A percentile compares a stretch with the other conserved stretches of the same genome.
phyloP scores from a whole-genome alignment of 169 alveolate genomes.

The Plasmodium vinckei region DNA sequence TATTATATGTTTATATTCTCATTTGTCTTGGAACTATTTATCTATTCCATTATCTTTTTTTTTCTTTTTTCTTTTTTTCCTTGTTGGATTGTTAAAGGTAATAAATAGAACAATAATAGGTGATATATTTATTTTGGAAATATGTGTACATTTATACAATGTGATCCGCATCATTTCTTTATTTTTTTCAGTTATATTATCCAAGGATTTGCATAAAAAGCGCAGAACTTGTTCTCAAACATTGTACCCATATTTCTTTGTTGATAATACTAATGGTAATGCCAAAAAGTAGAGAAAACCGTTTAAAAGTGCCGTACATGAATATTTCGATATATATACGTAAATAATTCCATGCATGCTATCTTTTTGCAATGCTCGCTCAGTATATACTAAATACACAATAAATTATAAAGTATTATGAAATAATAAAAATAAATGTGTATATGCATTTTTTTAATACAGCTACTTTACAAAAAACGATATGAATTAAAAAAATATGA shows the following conservation, averaged over 20 bases:
- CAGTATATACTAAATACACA: background rate
- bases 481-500: conserved; percentile 30
- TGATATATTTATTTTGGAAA: background rate
- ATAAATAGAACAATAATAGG: too few relatives aligned
- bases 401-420: background rate
- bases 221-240: conserved; percentile 12
- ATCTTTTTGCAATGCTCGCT: background rate
- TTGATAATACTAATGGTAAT: conserved; percentile 58
- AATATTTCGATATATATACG: conserved; percentile 1
- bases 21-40: conserved; percentile 29
- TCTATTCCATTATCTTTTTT: conserved; percentile 33
- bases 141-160: background rate
- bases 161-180: background rate
- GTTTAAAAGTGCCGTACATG: background rate
- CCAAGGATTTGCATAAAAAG: conserved; percentile 1
- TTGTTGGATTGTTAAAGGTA: conserved; percentile 64
- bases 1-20: conserved; percentile 61
- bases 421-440: background rate
- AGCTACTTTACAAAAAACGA: conserved; percentile 56
- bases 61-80: conserved; percentile 27
- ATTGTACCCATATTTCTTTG: conserved; percentile 13
- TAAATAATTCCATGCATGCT: background rate
- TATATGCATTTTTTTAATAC: background rate
- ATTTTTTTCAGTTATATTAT: conserved; percentile 21
- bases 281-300: background rate